phyloP scores from a whole-genome alignment of 2,329 filamentous ascomycete species.

The Alternaria ethzedia region DNA sequence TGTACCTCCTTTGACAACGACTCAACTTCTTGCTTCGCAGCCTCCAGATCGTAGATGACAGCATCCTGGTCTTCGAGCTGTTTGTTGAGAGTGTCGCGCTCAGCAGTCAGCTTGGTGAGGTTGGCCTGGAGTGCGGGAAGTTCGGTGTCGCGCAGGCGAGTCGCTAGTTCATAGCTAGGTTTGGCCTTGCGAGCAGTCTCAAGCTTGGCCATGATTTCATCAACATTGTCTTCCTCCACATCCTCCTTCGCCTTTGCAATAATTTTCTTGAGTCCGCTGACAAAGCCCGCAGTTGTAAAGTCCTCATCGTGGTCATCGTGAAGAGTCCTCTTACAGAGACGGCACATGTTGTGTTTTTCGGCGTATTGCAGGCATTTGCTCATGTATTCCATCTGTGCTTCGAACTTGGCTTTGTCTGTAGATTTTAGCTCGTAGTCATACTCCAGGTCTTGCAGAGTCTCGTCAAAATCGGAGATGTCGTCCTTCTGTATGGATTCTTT shows the following conservation, averaged over 20 bases:
- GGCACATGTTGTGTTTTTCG: conserved; percentile 73
- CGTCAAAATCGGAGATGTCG: conserved; percentile 55
- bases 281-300: conserved; percentile 61
- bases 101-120: conserved; percentile 57
- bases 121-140: conserved; percentile 73
- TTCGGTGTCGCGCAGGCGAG: conserved; percentile 70
- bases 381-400: conserved; percentile 75
- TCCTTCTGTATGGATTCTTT: conserved; percentile 57
- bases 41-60: conserved; percentile 65
- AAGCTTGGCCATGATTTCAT: conserved; percentile 66
- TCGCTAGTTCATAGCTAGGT: conserved; percentile 75
- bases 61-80: conserved; percentile 70
- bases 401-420: conserved; percentile 72
- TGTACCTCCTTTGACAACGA: conserved; percentile 76
- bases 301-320: conserved; percentile 61
- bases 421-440: conserved; percentile 58
- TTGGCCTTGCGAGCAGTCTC: conserved; percentile 62
- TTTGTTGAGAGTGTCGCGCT: conserved; percentile 47
- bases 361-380: conserved; percentile 69
- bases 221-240: conserved; percentile 67
- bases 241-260: conserved; percentile 60
- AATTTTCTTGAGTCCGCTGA: conserved; percentile 68
- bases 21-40: conserved; percentile 75
- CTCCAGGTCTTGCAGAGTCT: conserved; percentile 60
- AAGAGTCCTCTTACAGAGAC: conserved; percentile 76